Percentiles rank a stretch among this genome's conserved stretches.
phyloP scores from a whole-genome alignment of 805 yeast genomes.

The Myxozyma monticola region DNA sequence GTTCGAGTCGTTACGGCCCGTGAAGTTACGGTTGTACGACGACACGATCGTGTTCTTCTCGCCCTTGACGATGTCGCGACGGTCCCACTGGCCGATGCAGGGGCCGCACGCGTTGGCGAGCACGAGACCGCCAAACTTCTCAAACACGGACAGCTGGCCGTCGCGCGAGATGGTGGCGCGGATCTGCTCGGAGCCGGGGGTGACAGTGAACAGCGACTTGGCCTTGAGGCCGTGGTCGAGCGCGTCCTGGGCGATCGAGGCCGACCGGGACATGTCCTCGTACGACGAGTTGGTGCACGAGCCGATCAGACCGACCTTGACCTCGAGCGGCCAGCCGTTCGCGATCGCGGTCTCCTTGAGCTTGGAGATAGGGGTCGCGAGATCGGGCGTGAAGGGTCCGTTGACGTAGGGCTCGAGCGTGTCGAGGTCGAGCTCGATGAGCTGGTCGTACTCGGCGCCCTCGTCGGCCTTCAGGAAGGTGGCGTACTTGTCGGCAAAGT shows the following conservation, averaged over 20 bases:
- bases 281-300: constrained; percentile 98
- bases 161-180: constrained; percentile 97
- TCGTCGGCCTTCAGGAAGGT: constrained; percentile 76
- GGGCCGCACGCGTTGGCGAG: constrained; percentile 99
- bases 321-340: constrained; percentile 82
- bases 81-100: constrained; percentile 99
- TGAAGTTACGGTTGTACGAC: constrained; percentile 95
- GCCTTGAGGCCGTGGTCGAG: constrained; percentile 82
- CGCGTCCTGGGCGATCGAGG: constrained; percentile 86
- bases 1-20: constrained; percentile 98
- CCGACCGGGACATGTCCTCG: constrained; percentile 97
- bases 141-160: constrained; percentile 78
- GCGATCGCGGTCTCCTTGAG: constrained; percentile 68
- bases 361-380: constrained; percentile 86
- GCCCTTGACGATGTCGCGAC: constrained; percentile 62
- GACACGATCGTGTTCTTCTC: constrained; percentile 82
- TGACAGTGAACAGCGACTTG: constrained; percentile 86
- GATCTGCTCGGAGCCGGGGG: constrained; percentile 98
- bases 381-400: constrained; percentile 98
- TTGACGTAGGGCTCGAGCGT: constrained; percentile 91
- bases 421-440: constrained; percentile 83
- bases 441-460: constrained; percentile 88
- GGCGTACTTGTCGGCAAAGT: constrained; percentile 66
- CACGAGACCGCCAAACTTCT: constrained; percentile 85
- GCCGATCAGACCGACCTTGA: constrained; percentile 93